Conservation (phyloP, 768 basidiomycete genomes). For the Megacollybia marginata region DNA sequence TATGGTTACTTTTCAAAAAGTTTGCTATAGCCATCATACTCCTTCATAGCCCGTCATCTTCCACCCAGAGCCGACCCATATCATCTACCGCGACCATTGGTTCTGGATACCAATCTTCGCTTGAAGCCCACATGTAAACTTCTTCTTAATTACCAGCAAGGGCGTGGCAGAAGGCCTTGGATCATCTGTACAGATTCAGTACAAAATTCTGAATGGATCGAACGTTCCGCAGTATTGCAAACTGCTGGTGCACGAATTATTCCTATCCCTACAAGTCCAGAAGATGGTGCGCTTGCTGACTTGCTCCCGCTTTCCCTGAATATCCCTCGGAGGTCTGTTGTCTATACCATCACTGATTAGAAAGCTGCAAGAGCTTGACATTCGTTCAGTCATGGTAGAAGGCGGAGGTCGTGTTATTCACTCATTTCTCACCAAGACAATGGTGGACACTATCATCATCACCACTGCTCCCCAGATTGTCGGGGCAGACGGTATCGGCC, state of each 20-base stretch:
- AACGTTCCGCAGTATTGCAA: conserved; percentile 39
- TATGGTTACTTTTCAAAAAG: conserved; percentile 17
- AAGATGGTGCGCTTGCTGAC: not conserved
- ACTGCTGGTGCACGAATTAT: conserved; percentile 63
- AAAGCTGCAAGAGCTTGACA: conserved; percentile 44
- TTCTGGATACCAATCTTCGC: conserved; percentile 74
- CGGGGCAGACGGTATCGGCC: conserved; percentile 63
- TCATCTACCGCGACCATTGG: conserved; percentile 69
- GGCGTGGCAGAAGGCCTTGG: conserved; percentile 66
- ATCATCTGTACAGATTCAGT: conserved; percentile 42
- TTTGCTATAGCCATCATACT: not conserved
- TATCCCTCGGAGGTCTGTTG: conserved; percentile 24
- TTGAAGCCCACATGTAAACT: conserved; percentile 64
- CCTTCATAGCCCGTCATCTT: conserved; percentile 44
- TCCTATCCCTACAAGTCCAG: conserved; percentile 27
- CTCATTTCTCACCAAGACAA: conserved; percentile 37
- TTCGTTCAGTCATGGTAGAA: conserved; percentile 88
- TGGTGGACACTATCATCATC: conserved; percentile 71
- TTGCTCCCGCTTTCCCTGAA: not conserved
- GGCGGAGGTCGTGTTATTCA: conserved; percentile 82
- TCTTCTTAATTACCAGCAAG: conserved; percentile 51
- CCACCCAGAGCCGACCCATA: conserved; percentile 32
- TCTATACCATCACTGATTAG: conserved; percentile 43
- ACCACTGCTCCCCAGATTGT: conserved; percentile 86
- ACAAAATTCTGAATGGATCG: conserved; percentile 15